Percentiles rank a stretch among this genome's conserved stretches.
Conservation (phyloP, 2,329 filamentous ascomycete genomes). For the Claviceps sorghi region DNA sequence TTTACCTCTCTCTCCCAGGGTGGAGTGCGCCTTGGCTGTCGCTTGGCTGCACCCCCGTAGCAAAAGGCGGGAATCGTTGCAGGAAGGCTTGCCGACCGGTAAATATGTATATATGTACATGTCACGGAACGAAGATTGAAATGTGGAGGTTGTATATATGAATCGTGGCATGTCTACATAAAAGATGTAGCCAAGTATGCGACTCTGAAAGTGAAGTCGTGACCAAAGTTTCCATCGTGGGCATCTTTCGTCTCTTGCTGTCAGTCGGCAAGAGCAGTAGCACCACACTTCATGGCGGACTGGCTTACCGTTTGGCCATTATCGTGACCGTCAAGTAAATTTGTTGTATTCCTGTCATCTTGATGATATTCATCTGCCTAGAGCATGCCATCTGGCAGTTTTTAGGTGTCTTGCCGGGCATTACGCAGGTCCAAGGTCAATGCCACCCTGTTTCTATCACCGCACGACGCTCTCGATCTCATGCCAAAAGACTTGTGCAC, state of each 20-base stretch:
- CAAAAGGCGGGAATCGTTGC: background rate
- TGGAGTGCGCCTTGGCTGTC: no score
- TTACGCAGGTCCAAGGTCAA: background rate
- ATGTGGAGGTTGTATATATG: background rate
- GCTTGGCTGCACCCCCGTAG: background rate
- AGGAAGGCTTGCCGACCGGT: no score
- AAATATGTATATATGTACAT: background rate
- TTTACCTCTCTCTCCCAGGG: no score
- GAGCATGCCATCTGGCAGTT: background rate
- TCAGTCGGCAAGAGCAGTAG: no score
- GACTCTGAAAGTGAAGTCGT: background rate
- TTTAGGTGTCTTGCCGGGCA: background rate
- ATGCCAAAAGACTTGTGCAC: background rate
- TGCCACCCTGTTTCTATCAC: background rate
- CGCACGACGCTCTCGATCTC: background rate
- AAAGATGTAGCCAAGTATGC: background rate
- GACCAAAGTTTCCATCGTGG: no score
- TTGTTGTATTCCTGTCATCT: background rate
- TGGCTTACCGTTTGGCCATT: no score
- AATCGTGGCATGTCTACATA: background rate
- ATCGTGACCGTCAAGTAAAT: no score
- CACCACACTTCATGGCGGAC: no score
- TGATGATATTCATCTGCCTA: background rate
- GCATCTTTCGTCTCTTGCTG: no score
- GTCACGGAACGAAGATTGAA: background rate